A percentile compares a stretch with the other conserved stretches of the same genome.
These are phyloP conservation scores for Penicillium lividum DNA, from an alignment of 495 filamentous ascomycete species.

Conservation along the genomic window DNA sequence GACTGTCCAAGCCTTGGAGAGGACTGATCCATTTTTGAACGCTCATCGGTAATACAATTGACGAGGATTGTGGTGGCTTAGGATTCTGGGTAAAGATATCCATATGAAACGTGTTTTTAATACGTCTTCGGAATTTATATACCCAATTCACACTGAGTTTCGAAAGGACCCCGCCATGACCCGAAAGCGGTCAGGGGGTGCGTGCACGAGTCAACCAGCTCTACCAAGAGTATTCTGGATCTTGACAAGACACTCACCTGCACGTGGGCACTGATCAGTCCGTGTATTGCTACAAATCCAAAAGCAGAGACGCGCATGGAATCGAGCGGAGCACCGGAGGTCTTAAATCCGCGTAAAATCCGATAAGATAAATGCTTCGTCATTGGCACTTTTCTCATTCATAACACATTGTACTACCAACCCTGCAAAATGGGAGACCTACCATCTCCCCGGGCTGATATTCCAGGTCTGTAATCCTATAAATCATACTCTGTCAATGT, in stretches of 20 bases:
- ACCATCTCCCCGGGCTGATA: background rate
- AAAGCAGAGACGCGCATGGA: background rate
- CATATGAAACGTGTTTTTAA: no score
- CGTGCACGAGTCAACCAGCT: no score
- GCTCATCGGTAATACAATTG: slow-evolving; percentile 13
- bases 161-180: no score
- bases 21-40: slow-evolving; percentile 50
- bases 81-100: no score
- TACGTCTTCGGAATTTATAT: no score
- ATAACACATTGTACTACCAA: background rate
- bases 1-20: slow-evolving; percentile 52
- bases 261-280: background rate
- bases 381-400: background rate
- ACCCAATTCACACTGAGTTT: no score
- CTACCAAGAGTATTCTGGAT: no score
- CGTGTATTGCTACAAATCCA: background rate
- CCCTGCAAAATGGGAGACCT: background rate
- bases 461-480: slow-evolving; percentile 13
- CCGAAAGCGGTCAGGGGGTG: no score
- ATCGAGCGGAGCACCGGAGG: background rate
- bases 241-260: background rate
- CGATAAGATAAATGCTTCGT: background rate
- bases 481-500: background rate
- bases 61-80: no score
- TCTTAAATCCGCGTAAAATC: slow-evolving; percentile 3